Conservation (phyloP, 2,329 filamentous ascomycete genomes). For the Tolypocladium album region DNA sequence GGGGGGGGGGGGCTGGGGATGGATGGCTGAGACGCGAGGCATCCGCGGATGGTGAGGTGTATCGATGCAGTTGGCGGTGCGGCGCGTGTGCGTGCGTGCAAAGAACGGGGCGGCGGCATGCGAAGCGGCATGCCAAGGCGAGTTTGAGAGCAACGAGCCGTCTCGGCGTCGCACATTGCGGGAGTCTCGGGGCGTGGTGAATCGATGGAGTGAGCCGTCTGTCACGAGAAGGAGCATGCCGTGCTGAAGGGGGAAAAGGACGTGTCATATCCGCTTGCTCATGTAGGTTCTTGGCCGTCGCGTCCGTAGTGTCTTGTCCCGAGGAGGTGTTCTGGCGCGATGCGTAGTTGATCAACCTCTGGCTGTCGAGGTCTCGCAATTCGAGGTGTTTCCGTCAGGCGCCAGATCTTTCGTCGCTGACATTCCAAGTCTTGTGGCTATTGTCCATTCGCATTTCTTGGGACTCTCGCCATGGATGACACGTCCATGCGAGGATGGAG, state of each 20-base stretch:
- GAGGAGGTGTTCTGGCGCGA: neutral
- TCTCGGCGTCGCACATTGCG: neutral
- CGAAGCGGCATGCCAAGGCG: neutral
- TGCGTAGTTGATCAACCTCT: neutral
- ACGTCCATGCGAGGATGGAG: neutral
- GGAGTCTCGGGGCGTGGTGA: neutral
- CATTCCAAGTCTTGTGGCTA: neutral
- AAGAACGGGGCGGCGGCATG: neutral
- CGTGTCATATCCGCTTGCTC: neutral
- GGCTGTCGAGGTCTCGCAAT: neutral
- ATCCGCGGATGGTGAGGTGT: neutral
- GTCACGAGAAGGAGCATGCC: neutral
- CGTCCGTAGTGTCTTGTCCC: neutral
- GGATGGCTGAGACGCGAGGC: neutral
- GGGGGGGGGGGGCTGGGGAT: neutral
- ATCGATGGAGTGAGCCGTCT: neutral
- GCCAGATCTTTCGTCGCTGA: neutral
- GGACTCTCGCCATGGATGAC: neutral
- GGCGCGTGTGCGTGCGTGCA: neutral
- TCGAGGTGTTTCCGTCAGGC: neutral
- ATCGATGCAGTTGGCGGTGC: neutral
- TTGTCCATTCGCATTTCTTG: neutral
- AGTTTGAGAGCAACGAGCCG: neutral
- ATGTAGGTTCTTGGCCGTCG: neutral
- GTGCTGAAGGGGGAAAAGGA: neutral